These are phyloP conservation scores for Agastache rugosa DNA, from an alignment of 257 asterid genomes.

Conservation along the genomic window DNA sequence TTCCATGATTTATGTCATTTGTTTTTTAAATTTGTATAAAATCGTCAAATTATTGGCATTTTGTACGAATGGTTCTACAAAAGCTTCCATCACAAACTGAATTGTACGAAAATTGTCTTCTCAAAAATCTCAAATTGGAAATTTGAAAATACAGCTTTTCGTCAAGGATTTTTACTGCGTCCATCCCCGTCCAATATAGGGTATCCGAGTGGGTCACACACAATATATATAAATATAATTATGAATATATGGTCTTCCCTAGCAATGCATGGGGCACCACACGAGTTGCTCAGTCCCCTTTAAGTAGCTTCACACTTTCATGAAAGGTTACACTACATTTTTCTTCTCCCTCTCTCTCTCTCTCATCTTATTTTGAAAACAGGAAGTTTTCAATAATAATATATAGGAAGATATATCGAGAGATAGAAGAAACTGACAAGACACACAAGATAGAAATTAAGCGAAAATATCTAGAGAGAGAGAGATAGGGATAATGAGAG, in stretches of 20 bases:
- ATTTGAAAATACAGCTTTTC: no score
- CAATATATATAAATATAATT: background rate
- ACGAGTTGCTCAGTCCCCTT: conserved; percentile 79
- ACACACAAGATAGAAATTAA: conserved; percentile 12
- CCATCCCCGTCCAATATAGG: no score
- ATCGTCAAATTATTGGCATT: no score
- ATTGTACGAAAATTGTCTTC: no score
- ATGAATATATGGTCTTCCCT: conserved; percentile 42
- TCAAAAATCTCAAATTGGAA: no score
- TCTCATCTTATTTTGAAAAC: conserved; percentile 23
- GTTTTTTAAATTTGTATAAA: no score
- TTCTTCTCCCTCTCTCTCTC: conserved; percentile 30
- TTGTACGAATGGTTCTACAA: no score
- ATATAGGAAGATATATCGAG: background rate
- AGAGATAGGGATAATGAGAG: conserved; percentile 3
- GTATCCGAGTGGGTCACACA: background rate
- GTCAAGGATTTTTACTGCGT: no score
- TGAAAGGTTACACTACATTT: conserved; percentile 62
- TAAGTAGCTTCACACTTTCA: conserved; percentile 65
- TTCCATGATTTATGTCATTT: no score
- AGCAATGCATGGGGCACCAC: conserved; percentile 61
- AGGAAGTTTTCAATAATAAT: conserved; percentile 35
- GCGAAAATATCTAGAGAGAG: conserved; percentile 3
- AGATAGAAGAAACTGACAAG: background rate
- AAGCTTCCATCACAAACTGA: no score